Base-by-base conservation (phyloP, 371 early-diverging fungal genomes). In the Pancytospora philotis region DNA sequence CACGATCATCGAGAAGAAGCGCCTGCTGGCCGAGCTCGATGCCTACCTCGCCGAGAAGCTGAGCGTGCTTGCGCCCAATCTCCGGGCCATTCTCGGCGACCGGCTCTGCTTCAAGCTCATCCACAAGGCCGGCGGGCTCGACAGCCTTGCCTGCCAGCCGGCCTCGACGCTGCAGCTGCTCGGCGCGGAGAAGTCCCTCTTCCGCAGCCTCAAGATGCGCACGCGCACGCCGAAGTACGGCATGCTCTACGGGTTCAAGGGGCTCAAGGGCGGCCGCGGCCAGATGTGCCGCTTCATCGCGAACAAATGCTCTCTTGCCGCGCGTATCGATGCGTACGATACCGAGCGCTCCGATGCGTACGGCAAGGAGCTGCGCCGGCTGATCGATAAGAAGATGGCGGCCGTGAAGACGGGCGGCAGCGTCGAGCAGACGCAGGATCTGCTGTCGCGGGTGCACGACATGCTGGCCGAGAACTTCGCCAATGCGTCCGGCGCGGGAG, bases 221-320 rank as follows among this genome's bases (percentile, higher is more conserved):
- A 91, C 91, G 45, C 91, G 91, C 83, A 97, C 98, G 0, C 98
- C 95, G 76, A 97, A 97, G 80, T 94, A 93, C 78, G 98, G 98
- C 78, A 84, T 95, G 55, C 88, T 97, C 79, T 95, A 89, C 83
- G 88, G 93, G 85, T 88, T 90, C 25, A 86, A 90, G 22, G 92
- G 89, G 81, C 90, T 95, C 75, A 90, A 90, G 55, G 86, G 90
- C 61, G 90, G 92, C 87, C 95, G 94, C 87, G 98, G 95, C 60
- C 86, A 92, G 65, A 89, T 98, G 61, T 89, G 93, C 57, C 87
- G 98, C 65, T 91, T 89, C 74, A 85, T 98, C 31, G 96, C 98
- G 77, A 92, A 92, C 86, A 95, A 98, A 83, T 89, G 89, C 80
- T 86, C 92, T 27, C 90, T 97, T 76, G 94, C 95, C 19, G 88